Evolutionary conservation across 2,329 filamentous ascomycete genomes (phyloP), one percentile per base, ranked within the genome.

Genomic region (Tolypocladium pustulatum): DNA sequence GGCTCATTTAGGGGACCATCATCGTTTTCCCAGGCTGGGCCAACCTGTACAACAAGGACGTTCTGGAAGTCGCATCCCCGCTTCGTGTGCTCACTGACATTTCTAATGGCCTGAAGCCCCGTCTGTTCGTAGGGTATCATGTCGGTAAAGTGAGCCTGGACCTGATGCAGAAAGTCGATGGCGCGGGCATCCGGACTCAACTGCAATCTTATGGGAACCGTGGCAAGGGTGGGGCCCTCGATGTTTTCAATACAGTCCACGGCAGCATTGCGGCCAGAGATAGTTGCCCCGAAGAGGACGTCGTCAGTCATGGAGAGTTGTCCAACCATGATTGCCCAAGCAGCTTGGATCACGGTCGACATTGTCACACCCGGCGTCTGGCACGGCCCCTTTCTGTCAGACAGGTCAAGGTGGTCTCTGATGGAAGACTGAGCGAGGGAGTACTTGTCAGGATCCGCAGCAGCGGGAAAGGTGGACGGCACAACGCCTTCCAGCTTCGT

Each of bases 211-310:
- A 69, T 36, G 4, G 69, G 68, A 0, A 71, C 61, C 1, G 67
- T 68, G 25, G 65, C 62, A 36, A 72, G 66, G 0, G 66, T 66
- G 4, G 70, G 67, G 1, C 67, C 70, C 7, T 64, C 58, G 1
- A 71, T 63, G 10, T 60, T 57, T 5, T 66, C 64, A 1, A 72
- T 65, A 5, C 65, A 64, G 0, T 54, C 41, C 8, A 72, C 51
- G 0, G 63, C 57, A 2, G 65, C 63, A 15, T 67, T 61, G 1
- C 69, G 65, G 6, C 70, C 70, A 1, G 65, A 67, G 5, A 69
- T 57, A 1, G 66, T 66, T 10, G 61, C 61, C 1, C 66, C 67
- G 40, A 69, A 70, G 2, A 66, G 27, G 1, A 70, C 60, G 40
- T 65, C 64, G 8, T 58, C 54, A 3, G 57, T 37, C 22, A 54